These are phyloP conservation scores for Tetrapyrgos nigripes DNA, from an alignment of 1,284 basidiomycete genomes.

Conservation along the genomic window DNA sequence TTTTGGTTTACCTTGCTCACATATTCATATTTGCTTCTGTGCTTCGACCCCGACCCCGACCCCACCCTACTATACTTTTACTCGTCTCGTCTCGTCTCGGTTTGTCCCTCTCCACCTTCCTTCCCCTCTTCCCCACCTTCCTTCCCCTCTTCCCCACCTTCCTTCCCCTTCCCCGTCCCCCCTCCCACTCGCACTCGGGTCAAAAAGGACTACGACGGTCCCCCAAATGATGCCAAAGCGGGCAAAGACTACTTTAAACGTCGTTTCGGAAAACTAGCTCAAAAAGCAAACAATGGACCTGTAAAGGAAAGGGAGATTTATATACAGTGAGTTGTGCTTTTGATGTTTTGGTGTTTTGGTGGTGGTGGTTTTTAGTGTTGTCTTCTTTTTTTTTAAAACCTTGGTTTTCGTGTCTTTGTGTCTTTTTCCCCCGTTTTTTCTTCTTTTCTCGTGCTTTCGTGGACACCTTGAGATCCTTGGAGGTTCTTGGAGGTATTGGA, in stretches of 20 bases:
- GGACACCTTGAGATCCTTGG: neutral
- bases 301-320: constrained; percentile 92
- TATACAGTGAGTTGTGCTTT: constrained; percentile 70
- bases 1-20: neutral
- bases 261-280: constrained; percentile 83
- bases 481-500: neutral
- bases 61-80: too few relatives aligned
- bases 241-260: constrained; percentile 92
- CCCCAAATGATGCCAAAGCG: constrained; percentile 68
- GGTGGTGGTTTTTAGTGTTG: neutral
- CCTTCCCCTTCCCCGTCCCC: neutral
- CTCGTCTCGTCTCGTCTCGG: too few relatives aligned
- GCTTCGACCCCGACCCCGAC: too few relatives aligned
- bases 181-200: neutral
- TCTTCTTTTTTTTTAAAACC: neutral
- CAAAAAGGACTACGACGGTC: constrained; percentile 77
- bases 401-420: neutral
- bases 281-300: constrained; percentile 78
- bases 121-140: too few relatives aligned
- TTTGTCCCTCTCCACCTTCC: too few relatives aligned
- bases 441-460: neutral
- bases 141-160: too few relatives aligned
- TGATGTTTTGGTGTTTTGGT: neutral
- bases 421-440: neutral
- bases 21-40: neutral